Evolutionary conservation across 2,329 filamentous ascomycete species (phyloP), one percentile per base, ranked within the genome.

Genomic region (Paracoccidioides brasiliensis): DNA sequence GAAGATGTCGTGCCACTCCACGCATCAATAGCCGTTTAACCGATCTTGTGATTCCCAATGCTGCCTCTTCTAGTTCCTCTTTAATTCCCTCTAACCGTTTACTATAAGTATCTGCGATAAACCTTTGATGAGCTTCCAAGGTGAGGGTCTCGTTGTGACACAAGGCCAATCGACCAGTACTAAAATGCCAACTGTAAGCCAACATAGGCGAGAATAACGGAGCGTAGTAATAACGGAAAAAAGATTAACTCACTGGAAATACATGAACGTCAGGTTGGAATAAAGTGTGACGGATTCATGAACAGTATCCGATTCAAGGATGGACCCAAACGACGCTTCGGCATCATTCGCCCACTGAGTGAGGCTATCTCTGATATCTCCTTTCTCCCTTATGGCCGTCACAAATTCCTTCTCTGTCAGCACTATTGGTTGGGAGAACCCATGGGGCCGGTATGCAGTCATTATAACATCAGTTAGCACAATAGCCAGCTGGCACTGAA

Each of bases 201-300:
- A n/a, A n/a, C 7, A 30, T 53, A 3, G 14, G 35, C 28, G 9
- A 22, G 14, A 49, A 52, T 41, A n/a, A 28, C 30, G 22, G 14
- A 9, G 28, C 33, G 22, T 6, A 44, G 10, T 40, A 32, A 35
- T 15, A 10, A 12, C 3, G 7, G 2, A n/a, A 44, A 14, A 10
- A 12, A 40, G 5, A 22, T 10, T 15, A 7, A 65, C 74, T 60
- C 66, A 79, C 74, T 78, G 70, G 58, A 78, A 78, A 55, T 77
- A 76, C 72, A 78, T 77, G 57, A 75, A 76, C 62, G 77, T 74
- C 59, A 78, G 61, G 44, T 75, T 76, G 3, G 72, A 74, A 62
- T 76, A 76, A 40, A 75, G 55, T 8, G 74, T 70, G 9, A 74
- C 67, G 0, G 74, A 74, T 55, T 75, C 71, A 54, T 74, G 69